Conservation (phyloP, 1,139 yeast species). For the Suhomyces wounanorum region DNA sequence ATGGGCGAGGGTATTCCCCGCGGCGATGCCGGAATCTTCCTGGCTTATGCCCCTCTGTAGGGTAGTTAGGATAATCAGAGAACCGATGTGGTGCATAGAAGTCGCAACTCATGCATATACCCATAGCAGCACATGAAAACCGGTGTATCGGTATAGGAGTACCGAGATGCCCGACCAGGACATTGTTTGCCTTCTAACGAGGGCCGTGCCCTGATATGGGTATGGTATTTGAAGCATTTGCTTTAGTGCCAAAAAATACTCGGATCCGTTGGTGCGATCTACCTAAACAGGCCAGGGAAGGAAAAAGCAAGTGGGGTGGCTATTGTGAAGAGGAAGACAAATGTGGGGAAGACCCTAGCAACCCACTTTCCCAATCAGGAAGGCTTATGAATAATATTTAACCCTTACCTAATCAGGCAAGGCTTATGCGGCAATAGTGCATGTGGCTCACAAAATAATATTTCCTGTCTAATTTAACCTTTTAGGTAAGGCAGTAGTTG, state of each 20-base stretch:
- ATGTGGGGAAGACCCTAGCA: constrained; percentile 6
- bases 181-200: background rate
- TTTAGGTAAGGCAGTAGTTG: background rate
- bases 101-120: background rate
- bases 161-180: background rate
- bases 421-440: constrained; percentile 1
- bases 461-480: background rate
- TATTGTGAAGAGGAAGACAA: background rate
- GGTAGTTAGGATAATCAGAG: background rate
- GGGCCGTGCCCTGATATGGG: background rate
- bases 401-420: background rate
- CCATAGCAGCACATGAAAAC: background rate
- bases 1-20: background rate
- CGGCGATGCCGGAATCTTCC: background rate
- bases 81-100: background rate
- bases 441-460: background rate
- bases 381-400: constrained; percentile 4
- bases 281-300: constrained; percentile 1
- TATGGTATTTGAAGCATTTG: background rate
- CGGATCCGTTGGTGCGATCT: constrained; percentile 1
- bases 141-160: background rate
- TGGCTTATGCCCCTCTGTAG: background rate
- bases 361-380: constrained; percentile 1
- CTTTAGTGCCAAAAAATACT: background rate
- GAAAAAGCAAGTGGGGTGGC: background rate